Conservation (phyloP, 257 asterid genomes). For the Fraxinus cuspidata region DNA sequence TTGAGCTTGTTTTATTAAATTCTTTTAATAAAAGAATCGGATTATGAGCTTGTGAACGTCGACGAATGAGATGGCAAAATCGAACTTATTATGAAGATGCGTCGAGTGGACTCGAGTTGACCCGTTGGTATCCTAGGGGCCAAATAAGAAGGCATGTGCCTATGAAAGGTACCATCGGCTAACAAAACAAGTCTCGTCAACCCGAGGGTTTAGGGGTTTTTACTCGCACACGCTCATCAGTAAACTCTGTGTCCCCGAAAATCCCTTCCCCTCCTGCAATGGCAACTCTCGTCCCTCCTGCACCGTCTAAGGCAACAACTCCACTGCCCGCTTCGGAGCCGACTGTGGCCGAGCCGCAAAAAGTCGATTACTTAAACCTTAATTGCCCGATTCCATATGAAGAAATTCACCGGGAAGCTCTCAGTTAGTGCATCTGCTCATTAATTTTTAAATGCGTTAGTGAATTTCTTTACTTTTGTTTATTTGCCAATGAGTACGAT, state of each 20-base stretch:
- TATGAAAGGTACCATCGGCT: neutral
- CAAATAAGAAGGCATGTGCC: neutral
- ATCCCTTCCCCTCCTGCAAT: conserved; percentile 31
- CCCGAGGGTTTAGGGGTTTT: neutral
- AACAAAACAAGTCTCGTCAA: neutral
- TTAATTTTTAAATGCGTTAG: neutral
- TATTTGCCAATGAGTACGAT: neutral
- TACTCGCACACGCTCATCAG: neutral
- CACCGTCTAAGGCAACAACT: conserved; percentile 35
- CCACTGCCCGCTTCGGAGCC: conserved; percentile 38
- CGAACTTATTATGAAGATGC: too few relatives aligned
- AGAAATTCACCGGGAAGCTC: conserved; percentile 85
- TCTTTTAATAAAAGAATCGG: too few relatives aligned
- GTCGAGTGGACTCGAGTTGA: too few relatives aligned
- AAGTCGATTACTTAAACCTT: conserved; percentile 65
- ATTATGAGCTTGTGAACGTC: too few relatives aligned
- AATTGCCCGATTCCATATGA: conserved; percentile 90
- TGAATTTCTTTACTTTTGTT: neutral
- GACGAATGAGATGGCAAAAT: too few relatives aligned
- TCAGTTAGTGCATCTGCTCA: conserved; percentile 49
- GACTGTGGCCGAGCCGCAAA: conserved; percentile 45
- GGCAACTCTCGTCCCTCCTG: conserved; percentile 61
- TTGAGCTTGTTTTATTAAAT: too few relatives aligned
- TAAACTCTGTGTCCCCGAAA: neutral
- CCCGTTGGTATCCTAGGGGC: too few relatives aligned